Conservation (phyloP, 805 yeast species). For the Candida cerambycidarum region DNA sequence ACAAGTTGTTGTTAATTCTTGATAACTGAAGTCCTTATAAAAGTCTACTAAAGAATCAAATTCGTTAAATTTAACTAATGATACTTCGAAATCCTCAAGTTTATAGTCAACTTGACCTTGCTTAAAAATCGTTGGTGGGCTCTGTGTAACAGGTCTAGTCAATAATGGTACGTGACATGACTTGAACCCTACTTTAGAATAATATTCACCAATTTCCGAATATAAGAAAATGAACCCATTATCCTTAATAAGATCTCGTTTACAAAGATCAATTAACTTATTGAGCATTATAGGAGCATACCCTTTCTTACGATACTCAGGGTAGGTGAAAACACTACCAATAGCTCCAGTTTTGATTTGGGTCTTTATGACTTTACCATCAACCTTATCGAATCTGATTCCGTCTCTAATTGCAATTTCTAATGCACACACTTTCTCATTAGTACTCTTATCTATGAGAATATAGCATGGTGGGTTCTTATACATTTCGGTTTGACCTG, state of each 20-base stretch:
- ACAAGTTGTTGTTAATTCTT: slow-evolving; percentile 20
- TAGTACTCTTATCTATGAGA: slow-evolving; percentile 21
- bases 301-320: slow-evolving; percentile 37
- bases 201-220: slow-evolving; percentile 46
- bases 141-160: not conserved
- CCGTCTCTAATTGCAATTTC: slow-evolving; percentile 35
- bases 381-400: slow-evolving; percentile 21
- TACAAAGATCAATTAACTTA: slow-evolving; percentile 28
- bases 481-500: slow-evolving; percentile 21
- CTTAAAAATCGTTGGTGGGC: not conserved
- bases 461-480: slow-evolving; percentile 22
- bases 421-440: slow-evolving; percentile 28
- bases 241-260: slow-evolving; percentile 24
- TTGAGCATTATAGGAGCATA: slow-evolving; percentile 41
- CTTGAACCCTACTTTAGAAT: slow-evolving; percentile 36
- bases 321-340: slow-evolving; percentile 43
- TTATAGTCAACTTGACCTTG: not conserved
- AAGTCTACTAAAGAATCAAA: slow-evolving; percentile 25
- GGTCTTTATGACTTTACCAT: slow-evolving; percentile 7
- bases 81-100: not conserved
- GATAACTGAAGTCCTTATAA: slow-evolving; percentile 21
- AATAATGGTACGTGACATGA: slow-evolving; percentile 37
- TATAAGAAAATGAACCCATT: slow-evolving; percentile 37
- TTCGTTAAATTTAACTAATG: slow-evolving; percentile 22
- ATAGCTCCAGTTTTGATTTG: slow-evolving; percentile 31